Base-by-base conservation (phyloP, 495 filamentous ascomycete species). In the Rhypophila decipiens region DNA sequence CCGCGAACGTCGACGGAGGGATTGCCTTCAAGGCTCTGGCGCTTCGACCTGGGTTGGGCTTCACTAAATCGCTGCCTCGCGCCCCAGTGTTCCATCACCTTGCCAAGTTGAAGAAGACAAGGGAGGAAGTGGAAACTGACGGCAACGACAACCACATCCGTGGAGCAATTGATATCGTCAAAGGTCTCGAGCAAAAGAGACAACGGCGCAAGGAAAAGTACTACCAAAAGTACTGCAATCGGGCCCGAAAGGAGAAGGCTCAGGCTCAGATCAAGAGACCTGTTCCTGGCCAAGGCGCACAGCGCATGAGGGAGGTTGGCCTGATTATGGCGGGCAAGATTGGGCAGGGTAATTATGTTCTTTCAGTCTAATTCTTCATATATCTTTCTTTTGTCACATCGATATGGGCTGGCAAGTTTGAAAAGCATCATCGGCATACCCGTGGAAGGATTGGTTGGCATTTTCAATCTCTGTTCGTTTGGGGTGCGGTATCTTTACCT, bases 91-190 rank as follows among this genome's bases (percentile, higher is more conserved):
- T 90, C 66, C 78, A 79, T 55, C 67, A 74, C 17, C 46, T 64
- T 18, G n/a, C n/a, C n/a, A n/a, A n/a, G n/a, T n/a, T n/a, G n/a
- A 72, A 70, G 48, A 49, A 18, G 5, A 55, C 52, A 57, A 66
- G 37, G 50, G 52, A 47, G 42, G 63, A 44, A 18, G 49, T 42
- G 15, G 56, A 46, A 51, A 65, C 51, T 22, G 47, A 18, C 21
- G 56, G 48, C 24, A 62, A 47, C 34, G 45, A 37, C 72, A 79
- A 49, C 51, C 81, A 86, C 50, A 77, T 77, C 22, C 80, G 93
- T 50, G 88, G 89, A 38, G 90, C 93, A 23, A 90, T 97, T 54
- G 94, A 96, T 60, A 97, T 98, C 52, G 88, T 96, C 67, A 90
- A 95, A 60, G 93, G 93, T 5, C 81, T 98, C 7, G 93, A 97